Percentiles rank a stretch among this genome's conserved stretches.
phyloP scores from a whole-genome alignment of 345 rosid genomes.

The Boechera divaricarpa region DNA sequence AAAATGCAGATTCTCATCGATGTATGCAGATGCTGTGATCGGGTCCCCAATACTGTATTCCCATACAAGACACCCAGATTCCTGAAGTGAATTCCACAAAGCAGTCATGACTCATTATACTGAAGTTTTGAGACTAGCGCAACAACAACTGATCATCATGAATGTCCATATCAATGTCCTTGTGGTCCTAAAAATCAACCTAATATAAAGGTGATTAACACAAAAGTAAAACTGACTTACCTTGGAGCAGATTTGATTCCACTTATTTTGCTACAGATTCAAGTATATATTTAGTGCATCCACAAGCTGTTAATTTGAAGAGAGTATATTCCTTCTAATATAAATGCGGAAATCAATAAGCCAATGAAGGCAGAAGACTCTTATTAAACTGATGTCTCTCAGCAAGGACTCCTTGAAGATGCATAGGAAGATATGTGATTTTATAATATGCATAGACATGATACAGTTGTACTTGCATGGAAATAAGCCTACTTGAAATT shows the following conservation, averaged over 20 bases:
- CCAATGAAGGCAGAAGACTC: neutral
- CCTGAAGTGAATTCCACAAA: constrained; percentile 53
- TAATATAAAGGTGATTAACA: neutral
- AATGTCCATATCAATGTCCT: constrained; percentile 17
- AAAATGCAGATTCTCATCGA: constrained; percentile 77
- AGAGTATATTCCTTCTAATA: constrained; percentile 3
- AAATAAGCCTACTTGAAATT: neutral
- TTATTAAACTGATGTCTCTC: neutral
- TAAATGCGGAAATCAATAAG: neutral
- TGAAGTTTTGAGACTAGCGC: constrained; percentile 25
- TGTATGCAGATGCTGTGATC: constrained; percentile 83
- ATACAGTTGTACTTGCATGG: constrained; percentile 18
- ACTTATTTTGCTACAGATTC: constrained; percentile 4
- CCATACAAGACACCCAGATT: constrained; percentile 70
- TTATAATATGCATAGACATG: constrained; percentile 1
- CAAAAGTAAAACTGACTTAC: constrained; percentile 14
- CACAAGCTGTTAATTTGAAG: neutral
- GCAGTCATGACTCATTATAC: constrained; percentile 29
- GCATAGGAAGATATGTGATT: neutral
- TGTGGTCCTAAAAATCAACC: neutral
- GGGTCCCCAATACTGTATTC: constrained; percentile 72
- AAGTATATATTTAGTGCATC: constrained; percentile 10
- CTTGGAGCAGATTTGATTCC: neutral
- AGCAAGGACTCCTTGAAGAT: neutral
- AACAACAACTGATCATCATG: constrained; percentile 20